These are phyloP conservation scores for Trichoderma koningiopsis DNA, from an alignment of 2,329 filamentous ascomycete genomes.

Conservation along the genomic window DNA sequence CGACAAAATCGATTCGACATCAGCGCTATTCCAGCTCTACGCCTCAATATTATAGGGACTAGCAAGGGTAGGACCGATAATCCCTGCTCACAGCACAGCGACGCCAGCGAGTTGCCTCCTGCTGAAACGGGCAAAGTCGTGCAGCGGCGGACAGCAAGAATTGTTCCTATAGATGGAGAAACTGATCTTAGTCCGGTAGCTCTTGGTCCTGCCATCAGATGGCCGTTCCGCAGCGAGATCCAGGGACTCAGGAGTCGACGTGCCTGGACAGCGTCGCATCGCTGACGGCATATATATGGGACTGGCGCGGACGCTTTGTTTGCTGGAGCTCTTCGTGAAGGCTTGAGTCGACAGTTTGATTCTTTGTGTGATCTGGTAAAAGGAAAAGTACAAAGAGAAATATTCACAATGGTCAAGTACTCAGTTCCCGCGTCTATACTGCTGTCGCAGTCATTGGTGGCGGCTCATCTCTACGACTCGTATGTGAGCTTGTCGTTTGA, in stretches of 20 bases:
- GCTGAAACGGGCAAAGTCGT: constrained; percentile 18
- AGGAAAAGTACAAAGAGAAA: neutral
- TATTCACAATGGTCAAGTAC: constrained; percentile 21
- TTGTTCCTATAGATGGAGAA: constrained; percentile 26
- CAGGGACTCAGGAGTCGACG: constrained; percentile 8
- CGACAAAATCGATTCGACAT: constrained; percentile 8
- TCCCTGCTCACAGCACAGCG: neutral
- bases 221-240: constrained; percentile 3
- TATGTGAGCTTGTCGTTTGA: constrained; percentile 30
- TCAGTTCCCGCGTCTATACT: constrained; percentile 20
- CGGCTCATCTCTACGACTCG: constrained; percentile 26
- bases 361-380: neutral
- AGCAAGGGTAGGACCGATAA: constrained; percentile 23
- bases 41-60: constrained; percentile 16
- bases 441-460: constrained; percentile 24
- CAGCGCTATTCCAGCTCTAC: constrained; percentile 2
- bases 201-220: neutral
- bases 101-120: neutral
- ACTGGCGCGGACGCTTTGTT: neutral
- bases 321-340: neutral
- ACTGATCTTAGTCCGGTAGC: neutral
- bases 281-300: constrained; percentile 22
- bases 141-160: neutral
- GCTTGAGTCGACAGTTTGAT: neutral
- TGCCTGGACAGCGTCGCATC: constrained; percentile 16